These are phyloP conservation scores for Gentiana straminea DNA, from an alignment of 257 asterid species.

Conservation along the genomic window DNA sequence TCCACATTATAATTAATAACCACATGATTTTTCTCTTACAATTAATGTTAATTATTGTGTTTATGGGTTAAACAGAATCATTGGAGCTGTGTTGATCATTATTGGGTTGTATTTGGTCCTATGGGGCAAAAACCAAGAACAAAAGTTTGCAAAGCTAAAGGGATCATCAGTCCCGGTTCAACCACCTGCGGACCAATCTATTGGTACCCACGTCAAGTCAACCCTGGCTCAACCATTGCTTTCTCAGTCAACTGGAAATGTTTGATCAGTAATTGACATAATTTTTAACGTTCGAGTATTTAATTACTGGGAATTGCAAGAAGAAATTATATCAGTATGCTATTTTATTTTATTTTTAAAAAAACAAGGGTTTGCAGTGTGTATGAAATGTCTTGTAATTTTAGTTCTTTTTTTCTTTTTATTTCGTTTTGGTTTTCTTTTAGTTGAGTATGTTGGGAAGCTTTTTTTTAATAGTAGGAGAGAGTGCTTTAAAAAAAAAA, in stretches of 20 bases:
- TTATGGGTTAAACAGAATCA: conserved; percentile 38
- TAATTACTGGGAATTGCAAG: conserved; percentile 14
- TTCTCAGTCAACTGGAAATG: conserved; percentile 43
- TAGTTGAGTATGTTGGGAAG: conserved; percentile 12
- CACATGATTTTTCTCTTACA: too few relatives aligned
- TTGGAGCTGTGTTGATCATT: conserved; percentile 84
- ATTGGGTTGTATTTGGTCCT: conserved; percentile 77
- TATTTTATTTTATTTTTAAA: conserved; percentile 18
- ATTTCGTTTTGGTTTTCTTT: conserved; percentile 2
- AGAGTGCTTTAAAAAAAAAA: conserved; percentile 22
- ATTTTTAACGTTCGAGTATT: conserved; percentile 14
- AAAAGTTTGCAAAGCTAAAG: conserved; percentile 35
- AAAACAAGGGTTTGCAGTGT: conserved; percentile 36
- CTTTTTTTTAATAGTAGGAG: conserved; percentile 28
- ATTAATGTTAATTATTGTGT: background rate
- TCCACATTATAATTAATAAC: too few relatives aligned
- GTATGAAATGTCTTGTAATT: conserved; percentile 15
- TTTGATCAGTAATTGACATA: conserved; percentile 28
- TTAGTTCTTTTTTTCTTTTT: conserved; percentile 16
- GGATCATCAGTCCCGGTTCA: conserved; percentile 35
- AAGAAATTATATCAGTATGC: conserved; percentile 6
- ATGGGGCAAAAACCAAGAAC: conserved; percentile 92
- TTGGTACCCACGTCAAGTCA: conserved; percentile 42
- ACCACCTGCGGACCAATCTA: conserved; percentile 26
- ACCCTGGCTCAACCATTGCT: conserved; percentile 87